These are phyloP conservation scores for Vigna hirtella DNA, from an alignment of 306 rosid genomes.

Conservation along the genomic window DNA sequence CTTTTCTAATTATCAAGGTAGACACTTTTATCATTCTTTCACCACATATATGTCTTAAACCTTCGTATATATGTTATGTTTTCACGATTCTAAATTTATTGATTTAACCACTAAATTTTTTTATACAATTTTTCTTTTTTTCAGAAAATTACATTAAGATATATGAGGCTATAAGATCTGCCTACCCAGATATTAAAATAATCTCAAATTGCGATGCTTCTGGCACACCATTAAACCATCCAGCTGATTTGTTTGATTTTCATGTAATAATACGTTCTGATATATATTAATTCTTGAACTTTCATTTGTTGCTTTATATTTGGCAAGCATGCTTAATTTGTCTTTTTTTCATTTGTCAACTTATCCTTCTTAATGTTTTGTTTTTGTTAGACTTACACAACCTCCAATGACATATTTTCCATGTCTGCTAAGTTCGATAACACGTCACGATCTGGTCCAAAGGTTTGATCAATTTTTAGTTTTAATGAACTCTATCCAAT, in stretches of 20 bases:
- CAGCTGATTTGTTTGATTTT: slow-evolving; percentile 84
- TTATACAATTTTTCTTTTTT: neutral
- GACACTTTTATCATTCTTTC: neutral
- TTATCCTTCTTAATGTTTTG: neutral
- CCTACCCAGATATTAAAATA: slow-evolving; percentile 81
- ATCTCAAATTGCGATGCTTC: slow-evolving; percentile 92
- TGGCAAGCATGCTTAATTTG: too few species aligned
- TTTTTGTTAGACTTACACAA: neutral
- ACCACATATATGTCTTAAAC: neutral
- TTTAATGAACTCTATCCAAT: neutral
- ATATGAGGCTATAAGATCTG: slow-evolving; percentile 61
- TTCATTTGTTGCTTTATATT: slow-evolving; percentile 5
- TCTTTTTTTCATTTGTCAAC: too few species aligned
- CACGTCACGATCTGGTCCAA: neutral
- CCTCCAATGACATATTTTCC: neutral
- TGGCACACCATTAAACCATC: slow-evolving; percentile 65
- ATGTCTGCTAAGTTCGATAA: neutral
- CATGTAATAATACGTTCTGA: slow-evolving; percentile 59
- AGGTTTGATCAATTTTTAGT: neutral
- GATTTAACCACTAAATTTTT: neutral
- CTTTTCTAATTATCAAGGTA: slow-evolving; percentile 74
- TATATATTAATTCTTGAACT: neutral
- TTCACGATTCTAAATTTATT: neutral
- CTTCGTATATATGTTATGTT: neutral
- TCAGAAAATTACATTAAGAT: slow-evolving; percentile 84